Evolutionary conservation across 441 rosid species (phyloP).

Genomic region (Mallotus japonicus): DNA sequence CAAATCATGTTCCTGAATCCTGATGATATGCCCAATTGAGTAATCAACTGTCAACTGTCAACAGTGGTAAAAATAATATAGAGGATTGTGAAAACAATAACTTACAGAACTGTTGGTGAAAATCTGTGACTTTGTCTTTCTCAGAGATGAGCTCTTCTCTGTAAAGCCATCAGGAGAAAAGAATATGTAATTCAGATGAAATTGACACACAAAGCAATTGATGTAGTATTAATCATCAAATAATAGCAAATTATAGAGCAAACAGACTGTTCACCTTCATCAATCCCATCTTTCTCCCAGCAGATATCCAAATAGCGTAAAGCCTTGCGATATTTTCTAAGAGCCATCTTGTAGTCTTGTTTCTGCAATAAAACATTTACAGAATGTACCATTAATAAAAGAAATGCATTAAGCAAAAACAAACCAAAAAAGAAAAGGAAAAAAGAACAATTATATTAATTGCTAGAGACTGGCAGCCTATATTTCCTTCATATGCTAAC

Average conservation of each 20-base stretch:
- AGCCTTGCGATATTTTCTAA: constrained; percentile 84
- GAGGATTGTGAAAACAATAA: constrained; percentile 3
- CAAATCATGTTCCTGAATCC: neutral
- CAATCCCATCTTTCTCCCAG: constrained; percentile 98
- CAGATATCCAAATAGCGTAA: constrained; percentile 85
- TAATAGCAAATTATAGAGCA: neutral
- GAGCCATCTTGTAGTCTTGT: constrained; percentile 93
- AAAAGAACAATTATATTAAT: no score
- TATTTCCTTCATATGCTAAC: neutral
- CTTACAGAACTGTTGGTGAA: constrained; percentile 93
- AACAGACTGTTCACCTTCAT: constrained; percentile 54
- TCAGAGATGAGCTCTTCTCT: constrained; percentile 75
- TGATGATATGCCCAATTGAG: neutral
- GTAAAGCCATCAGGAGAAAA: constrained; percentile 27
- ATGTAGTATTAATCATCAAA: neutral
- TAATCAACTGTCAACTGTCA: neutral
- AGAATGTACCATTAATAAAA: neutral
- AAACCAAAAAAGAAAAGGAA: neutral
- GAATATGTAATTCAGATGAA: neutral
- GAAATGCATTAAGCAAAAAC: neutral
- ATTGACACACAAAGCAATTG: neutral
- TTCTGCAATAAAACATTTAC: constrained; percentile 41
- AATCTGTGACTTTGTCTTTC: constrained; percentile 86
- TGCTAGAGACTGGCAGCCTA: neutral
- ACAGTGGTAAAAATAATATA: neutral